Evolutionary conservation across 2,329 filamentous ascomycete genomes (phyloP).

Genomic region (Aspergillus uvarum): DNA sequence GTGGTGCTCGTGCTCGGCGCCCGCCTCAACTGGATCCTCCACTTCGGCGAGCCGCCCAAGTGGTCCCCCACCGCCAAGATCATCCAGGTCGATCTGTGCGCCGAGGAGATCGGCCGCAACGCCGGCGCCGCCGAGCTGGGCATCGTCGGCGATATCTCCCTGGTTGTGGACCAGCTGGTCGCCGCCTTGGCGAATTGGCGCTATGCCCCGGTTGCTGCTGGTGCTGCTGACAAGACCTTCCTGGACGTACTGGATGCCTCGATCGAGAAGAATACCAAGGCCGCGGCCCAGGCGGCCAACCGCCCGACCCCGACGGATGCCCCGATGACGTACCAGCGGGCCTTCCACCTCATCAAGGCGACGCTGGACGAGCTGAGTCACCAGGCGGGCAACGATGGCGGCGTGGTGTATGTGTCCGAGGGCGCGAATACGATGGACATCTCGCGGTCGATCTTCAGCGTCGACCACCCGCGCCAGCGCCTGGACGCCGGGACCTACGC

Average conservation of each 20-base stretch:
- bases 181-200: conserved; percentile 46
- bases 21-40: conserved; percentile 59
- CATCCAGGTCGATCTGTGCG: conserved; percentile 56
- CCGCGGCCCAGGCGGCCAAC: conserved; percentile 45
- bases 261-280: conserved; percentile 49
- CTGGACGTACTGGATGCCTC: conserved; percentile 29
- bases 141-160: conserved; percentile 53
- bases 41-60: conserved; percentile 56
- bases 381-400: conserved; percentile 41
- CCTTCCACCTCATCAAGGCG: conserved; percentile 54
- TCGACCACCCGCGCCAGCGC: conserved; percentile 55
- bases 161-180: conserved; percentile 51
- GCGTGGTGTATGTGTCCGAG: conserved; percentile 57
- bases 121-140: conserved; percentile 49
- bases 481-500: conserved; percentile 60
- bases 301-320: conserved; percentile 30
- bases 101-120: conserved; percentile 57
- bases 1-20: conserved; percentile 57
- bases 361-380: conserved; percentile 49
- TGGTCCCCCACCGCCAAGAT: conserved; percentile 53
- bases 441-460: conserved; percentile 54
- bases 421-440: conserved; percentile 64
- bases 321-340: conserved; percentile 52
- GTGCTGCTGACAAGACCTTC: conserved; percentile 29
- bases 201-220: conserved; percentile 34